Base-by-base conservation (phyloP, 371 early-diverging fungal species). In the Rhizopus stolonifer region DNA sequence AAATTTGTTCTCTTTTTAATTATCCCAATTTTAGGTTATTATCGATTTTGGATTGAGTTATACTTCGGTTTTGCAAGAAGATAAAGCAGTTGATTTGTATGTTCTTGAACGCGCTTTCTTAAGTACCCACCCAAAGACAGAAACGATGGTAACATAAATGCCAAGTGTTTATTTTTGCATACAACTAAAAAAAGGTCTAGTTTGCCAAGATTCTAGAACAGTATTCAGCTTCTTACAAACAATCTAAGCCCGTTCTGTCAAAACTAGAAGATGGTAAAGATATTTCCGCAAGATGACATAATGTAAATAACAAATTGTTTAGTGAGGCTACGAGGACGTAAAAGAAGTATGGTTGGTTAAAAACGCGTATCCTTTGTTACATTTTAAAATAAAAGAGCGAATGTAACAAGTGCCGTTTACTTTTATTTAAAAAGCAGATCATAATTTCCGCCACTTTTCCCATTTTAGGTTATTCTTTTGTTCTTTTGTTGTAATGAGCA, bases 81-180 rank as follows among this genome's bases (percentile, higher is more conserved):
- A 99, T 73, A 98, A 98, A 73, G 99, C 97, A 15, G 99, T 99
- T 1, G 99, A 99, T 80, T 78, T 99, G 25, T 99, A 99, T 75
- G 97, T 99, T 4, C 87, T 99, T 26, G 99, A 99, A 70, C 85
- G 94, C 29, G 93, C 99, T 1, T 85, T 99, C 59, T 57, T 77
- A 5, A 94, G 96, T 69, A 92, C 95, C 7, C 96, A 98, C 70
- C 94, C 89, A 2, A 76, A 88, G 23, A 82, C 90, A 6, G 87
- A 88, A 54, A 50, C 62, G 31, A 55, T 91, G 82, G 91, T n/a
- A n/a, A n/a, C n/a, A n/a, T 92, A 81, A 59, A 61, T 36, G 21
- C 31, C 33, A 23, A 29, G 11, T 36, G n/a, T 36, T 36, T 14
- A 36, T 4, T 10, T 29, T 7, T 11, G 15, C 15, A n/a, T 31